Conservation (phyloP, 169 alveolate species). For the Plasmodium ovale region DNA sequence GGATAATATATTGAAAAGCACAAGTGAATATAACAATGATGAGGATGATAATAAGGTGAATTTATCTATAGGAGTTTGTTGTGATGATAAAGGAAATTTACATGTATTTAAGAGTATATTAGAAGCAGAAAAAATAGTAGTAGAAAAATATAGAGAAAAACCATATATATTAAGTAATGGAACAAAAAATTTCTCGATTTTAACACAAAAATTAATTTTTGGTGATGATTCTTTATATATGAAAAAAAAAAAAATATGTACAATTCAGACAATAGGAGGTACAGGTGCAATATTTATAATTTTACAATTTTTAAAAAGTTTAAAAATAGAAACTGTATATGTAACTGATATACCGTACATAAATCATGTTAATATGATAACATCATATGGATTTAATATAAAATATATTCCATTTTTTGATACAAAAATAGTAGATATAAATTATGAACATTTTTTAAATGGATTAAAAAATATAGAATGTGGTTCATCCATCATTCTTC, state of each 20-base stretch:
- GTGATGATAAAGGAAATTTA: constrained; percentile 87
- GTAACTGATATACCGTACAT: constrained; percentile 89
- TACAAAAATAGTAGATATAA: constrained; percentile 84
- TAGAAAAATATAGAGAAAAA: constrained; percentile 82
- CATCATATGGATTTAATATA: constrained; percentile 79
- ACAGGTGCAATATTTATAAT: constrained; percentile 90
- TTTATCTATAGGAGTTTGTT: constrained; percentile 90
- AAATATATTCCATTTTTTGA: constrained; percentile 87
- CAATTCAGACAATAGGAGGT: constrained; percentile 89
- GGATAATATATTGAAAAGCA: constrained; percentile 34
- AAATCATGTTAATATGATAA: constrained; percentile 84
- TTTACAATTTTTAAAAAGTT: constrained; percentile 82
- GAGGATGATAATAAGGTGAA: constrained; percentile 82
- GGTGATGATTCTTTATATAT: constrained; percentile 76
- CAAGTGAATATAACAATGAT: constrained; percentile 29
- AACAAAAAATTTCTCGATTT: constrained; percentile 81
- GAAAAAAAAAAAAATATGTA: constrained; percentile 55
- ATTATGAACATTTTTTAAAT: constrained; percentile 83
- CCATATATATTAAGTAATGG: constrained; percentile 92
- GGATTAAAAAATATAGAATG: constrained; percentile 84
- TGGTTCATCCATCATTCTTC: constrained; percentile 87
- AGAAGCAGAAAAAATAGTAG: constrained; percentile 84
- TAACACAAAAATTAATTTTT: constrained; percentile 82
- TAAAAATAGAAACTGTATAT: constrained; percentile 77
- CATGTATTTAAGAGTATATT: constrained; percentile 86